Base-by-base conservation (phyloP, 2,329 filamentous ascomycete species). In the Hymenoscyphus fraxineus region DNA sequence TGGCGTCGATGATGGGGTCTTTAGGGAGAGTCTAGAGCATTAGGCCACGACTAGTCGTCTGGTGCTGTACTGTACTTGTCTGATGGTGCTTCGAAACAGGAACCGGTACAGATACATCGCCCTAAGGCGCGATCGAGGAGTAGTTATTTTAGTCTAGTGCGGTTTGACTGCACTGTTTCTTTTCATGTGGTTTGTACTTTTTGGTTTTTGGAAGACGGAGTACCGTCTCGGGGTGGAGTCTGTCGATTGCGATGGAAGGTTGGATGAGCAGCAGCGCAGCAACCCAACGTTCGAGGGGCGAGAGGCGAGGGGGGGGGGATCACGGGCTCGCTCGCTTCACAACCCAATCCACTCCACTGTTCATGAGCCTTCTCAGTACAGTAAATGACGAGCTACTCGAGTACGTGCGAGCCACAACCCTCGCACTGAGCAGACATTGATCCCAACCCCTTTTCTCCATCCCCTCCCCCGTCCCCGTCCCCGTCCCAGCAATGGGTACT, bases 41-140 rank as follows among this genome's bases (percentile, higher is more conserved):
- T 47, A n/a, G 44, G n/a, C 19, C 41, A 51, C 44, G n/a, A 51
- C 44, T 51, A 27, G 47, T 54, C 47, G 47, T 54, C 47, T 54
- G 22, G 47, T 13, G 22, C 47, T 54, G 47, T 35, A 13, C 47
- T 54, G 47, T 35, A 13, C 41, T 44, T 16, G 13, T 54, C 47
- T 22, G n/a, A 22, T 54, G 47, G 47, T 54, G 47, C 9, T 54
- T 54, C 47, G 47, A 54, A 54, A 54, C 47, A 54, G 47, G 47
- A 22, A 54, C 47, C n/a, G 22, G 47, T 27, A 27, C 10, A 19
- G 10, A 19, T 54, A 35, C 35, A 10, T 35, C 35, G n/a, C 19
- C 22, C 15, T 54, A 19, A 54, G 47, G 47, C 19, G n/a, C 22
- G 22, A 54, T 54, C 19, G 22, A 54, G 47, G 22, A 27, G 44